Evolutionary conservation across 495 filamentous ascomycete species (phyloP), one percentile per base, ranked within the genome.

Genomic region (Neurospora sp.): DNA sequence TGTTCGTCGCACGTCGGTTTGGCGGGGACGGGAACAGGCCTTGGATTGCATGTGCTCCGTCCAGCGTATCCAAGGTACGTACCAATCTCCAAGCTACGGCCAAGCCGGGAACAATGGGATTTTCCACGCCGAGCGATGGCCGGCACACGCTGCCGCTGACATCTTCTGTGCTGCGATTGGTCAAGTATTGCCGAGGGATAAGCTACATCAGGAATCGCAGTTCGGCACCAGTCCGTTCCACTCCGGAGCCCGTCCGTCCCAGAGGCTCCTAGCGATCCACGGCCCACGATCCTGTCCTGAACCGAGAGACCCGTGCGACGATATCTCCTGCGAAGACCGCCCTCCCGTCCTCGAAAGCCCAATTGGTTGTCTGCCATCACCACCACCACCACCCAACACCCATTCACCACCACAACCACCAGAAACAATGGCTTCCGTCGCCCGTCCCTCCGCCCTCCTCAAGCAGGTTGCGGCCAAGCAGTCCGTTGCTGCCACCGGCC

Each of bases 371-470:
- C 53, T 7, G 53, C 53, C 53, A 66, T 66, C 53, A 66, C 53
- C 53, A 61, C 53, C 27, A 61, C 18, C 6, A 66, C 53, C 53
- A 66, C 53, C 27, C 53, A 66, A 35, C 27, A 66, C 53, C 53
- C 53, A 66, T 18, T 18, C 27, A 66, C 53, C 53, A 61, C 53
- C 53, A 66, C 14, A 66, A 35, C 27, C 6, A 66, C 53, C 53
- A 77, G 71, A 46, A 61, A 79, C 70, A 27, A 89, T 89, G 87
- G 86, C 85, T 71, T 89, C 87, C 73, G 82, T 88, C 78, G 80
- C 85, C 75, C 86, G 86, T 75, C 83, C 87, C 72, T 84, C 87
- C 72, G 77, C 83, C 72, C 80, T 88, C 80, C 82, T 88, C 73
- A 83, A 85, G 79, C 86, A 88, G 79, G 66, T 77, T 76, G 71